Evolutionary conservation across 257 asterid species (phyloP).

Genomic region (Anisodus tanguticus): DNA sequence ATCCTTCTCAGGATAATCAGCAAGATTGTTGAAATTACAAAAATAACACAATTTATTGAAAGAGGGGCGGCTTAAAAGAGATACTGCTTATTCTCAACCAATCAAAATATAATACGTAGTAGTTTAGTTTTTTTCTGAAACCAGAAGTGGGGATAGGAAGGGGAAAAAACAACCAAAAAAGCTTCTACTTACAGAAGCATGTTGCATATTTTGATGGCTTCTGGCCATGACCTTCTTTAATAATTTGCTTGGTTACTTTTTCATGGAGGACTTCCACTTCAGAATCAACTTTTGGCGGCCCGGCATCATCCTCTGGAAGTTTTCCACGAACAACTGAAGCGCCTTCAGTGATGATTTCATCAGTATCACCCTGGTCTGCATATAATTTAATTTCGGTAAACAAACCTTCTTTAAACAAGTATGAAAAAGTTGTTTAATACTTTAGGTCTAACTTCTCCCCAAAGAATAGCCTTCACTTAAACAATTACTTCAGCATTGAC

Average conservation of each 20-base stretch:
- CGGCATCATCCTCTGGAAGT: conserved; percentile 66
- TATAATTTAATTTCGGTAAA: conserved; percentile 1
- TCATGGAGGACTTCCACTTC: conserved; percentile 77
- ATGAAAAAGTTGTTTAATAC: background rate
- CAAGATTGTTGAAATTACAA: background rate
- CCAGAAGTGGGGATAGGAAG: background rate
- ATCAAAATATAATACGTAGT: background rate
- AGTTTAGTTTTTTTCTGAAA: conserved; percentile 6
- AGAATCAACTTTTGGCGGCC: conserved; percentile 82
- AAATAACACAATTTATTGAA: background rate
- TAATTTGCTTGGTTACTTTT: conserved; percentile 83
- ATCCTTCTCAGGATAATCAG: background rate
- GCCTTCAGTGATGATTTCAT: conserved; percentile 70
- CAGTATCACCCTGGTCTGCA: conserved; percentile 61
- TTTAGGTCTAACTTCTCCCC: background rate
- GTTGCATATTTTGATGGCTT: conserved; percentile 95
- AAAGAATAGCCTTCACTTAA: conserved; percentile 1
- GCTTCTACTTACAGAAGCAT: conserved; percentile 76
- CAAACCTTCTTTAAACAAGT: background rate
- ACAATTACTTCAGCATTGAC: conserved; percentile 18
- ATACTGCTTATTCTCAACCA: background rate
- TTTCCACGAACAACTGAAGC: conserved; percentile 77
- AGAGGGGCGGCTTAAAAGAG: background rate
- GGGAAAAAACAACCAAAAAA: background rate
- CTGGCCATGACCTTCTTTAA: conserved; percentile 92